Conservation (phyloP, 2,329 filamentous ascomycete species). For the Clarireedia hainanense region DNA sequence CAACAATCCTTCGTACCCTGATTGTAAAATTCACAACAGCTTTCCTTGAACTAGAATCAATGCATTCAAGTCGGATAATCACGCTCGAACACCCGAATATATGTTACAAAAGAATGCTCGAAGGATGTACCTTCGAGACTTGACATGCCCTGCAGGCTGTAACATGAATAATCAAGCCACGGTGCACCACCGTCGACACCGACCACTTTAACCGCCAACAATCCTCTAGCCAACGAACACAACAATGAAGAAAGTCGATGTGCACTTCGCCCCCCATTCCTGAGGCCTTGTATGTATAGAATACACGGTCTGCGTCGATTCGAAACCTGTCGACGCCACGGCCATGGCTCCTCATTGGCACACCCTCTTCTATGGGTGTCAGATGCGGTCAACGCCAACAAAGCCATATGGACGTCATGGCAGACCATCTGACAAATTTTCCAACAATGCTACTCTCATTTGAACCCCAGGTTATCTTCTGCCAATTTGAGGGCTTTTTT, state of each 20-base stretch:
- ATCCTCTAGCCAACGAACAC: background rate
- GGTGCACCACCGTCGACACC: background rate
- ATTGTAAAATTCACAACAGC: no score
- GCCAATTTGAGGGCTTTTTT: background rate
- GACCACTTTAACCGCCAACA: background rate
- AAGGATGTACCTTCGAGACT: no score
- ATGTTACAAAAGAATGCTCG: no score
- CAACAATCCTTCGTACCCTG: no score
- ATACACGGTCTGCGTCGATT: background rate
- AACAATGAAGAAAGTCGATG: background rate
- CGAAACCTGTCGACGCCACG: background rate
- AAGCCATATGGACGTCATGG: background rate
- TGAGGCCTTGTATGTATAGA: background rate
- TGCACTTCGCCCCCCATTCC: background rate
- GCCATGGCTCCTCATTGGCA: background rate
- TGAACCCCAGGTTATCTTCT: background rate
- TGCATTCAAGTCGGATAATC: no score
- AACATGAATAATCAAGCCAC: background rate
- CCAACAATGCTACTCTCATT: background rate
- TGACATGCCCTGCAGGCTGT: no score
- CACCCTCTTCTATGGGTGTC: background rate
- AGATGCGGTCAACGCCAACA: background rate
- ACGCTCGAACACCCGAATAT: no score
- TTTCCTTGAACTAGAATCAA: no score
- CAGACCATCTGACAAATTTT: background rate